Base-by-base conservation (phyloP, 805 yeast genomes). In the Cyberlindnera sargentensis region DNA sequence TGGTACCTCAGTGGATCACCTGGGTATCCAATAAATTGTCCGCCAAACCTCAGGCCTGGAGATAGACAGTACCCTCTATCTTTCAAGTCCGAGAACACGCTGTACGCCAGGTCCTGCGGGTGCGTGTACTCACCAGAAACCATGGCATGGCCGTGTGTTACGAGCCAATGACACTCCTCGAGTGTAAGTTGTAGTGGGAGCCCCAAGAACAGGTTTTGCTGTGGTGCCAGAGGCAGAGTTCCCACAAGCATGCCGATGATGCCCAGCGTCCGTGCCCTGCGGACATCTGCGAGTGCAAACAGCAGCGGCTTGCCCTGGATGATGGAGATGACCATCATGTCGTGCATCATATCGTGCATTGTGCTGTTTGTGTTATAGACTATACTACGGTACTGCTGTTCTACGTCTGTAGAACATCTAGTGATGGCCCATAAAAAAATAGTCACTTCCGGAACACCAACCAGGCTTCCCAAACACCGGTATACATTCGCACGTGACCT, bases 1-100 rank as follows among this genome's bases (percentile, higher is more conserved):
- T 91, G 99, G 56, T 78, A 93, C 38, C 93, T 63, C 42, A 91
- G 66, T 6, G 98, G 95, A 59, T 91, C 99, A 1, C 97, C 98
- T 0, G 97, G 98, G 51, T 91, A 91, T 2, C 90, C 89, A 45
- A 93, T 76, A 55, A 78, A 89, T 43, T 79, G 79, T 5, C 96
- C 95, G 2, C 99, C 99, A 62, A 90, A 91, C 45, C 95, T 73
- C 30, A 89, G 66, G 0, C 99, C 99, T 0, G 98, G 96, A 30
- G 88, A 72, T 15, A 85, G 51, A 45, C 67, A 76, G 59, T 71
- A 83, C 2, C 76, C 79, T 10, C 58, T 56, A 6, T 57, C 51
- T 44, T 49, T 36, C 34, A 53, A 24, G 24, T 48, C 31, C 6
- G 38, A 11, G 37, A 51, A 59, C 1, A 55, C 39, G 3, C 37